Evolutionary conservation across 768 basidiomycete species (phyloP).

Genomic region (Hericium erinaceus): DNA sequence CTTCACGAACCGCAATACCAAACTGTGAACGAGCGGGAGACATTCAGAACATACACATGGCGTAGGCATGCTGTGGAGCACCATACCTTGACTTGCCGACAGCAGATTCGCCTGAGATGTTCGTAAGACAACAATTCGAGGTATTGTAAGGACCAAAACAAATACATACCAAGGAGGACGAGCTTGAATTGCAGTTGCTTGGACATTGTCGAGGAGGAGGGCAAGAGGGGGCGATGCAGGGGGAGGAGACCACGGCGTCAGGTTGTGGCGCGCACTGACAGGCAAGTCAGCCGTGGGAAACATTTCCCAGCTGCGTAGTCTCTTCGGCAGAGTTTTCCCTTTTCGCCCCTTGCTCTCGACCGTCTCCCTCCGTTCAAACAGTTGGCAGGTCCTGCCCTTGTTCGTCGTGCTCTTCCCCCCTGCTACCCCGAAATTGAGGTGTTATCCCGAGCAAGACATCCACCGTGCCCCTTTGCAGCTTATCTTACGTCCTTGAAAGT

Average conservation of each 20-base stretch:
- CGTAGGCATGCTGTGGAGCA: background rate
- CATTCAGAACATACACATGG: slow-evolving; percentile 18
- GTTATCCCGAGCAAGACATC: background rate
- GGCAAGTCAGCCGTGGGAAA: slow-evolving; percentile 1
- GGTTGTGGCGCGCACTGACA: slow-evolving; percentile 16
- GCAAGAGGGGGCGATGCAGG: slow-evolving; percentile 20
- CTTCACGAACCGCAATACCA: slow-evolving; percentile 94
- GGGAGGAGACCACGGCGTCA: slow-evolving; percentile 3
- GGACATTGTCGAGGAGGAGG: slow-evolving; percentile 52
- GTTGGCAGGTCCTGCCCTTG: too few relatives aligned
- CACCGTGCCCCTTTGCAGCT: background rate
- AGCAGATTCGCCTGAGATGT: slow-evolving; percentile 80
- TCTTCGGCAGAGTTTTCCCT: background rate
- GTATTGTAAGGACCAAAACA: background rate
- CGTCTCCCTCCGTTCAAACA: too few relatives aligned
- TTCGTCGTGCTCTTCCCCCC: background rate
- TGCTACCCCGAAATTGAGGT: background rate
- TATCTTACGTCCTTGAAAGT: too few relatives aligned
- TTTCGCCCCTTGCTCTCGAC: background rate
- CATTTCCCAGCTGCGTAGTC: background rate
- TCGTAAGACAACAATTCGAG: background rate
- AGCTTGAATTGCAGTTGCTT: slow-evolving; percentile 95
- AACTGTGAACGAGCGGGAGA: slow-evolving; percentile 35
- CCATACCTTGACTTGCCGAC: slow-evolving; percentile 91
- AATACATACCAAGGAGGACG: slow-evolving; percentile 75